Evolutionary conservation across 1,284 basidiomycete species (phyloP).

Genomic region (Garcileccinum viscosum): DNA sequence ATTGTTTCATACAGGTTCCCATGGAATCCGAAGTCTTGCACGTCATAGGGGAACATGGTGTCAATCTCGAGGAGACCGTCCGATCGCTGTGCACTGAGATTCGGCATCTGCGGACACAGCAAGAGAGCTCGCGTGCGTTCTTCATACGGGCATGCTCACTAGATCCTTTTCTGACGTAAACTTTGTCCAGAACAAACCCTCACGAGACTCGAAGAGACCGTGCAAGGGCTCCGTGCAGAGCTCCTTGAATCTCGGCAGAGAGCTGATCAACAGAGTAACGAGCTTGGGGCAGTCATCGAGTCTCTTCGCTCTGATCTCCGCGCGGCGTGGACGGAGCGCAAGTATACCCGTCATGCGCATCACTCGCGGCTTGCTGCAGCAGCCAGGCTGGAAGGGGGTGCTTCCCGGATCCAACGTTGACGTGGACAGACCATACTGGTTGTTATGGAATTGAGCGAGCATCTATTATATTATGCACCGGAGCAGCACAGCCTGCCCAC

Average conservation of each 20-base stretch:
- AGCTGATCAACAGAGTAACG: background rate
- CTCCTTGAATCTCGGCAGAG: background rate
- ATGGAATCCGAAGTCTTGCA: background rate
- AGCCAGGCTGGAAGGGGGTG: background rate
- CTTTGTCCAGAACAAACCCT: constrained; percentile 8
- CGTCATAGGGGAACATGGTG: background rate
- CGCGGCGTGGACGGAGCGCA: background rate
- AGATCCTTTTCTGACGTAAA: background rate
- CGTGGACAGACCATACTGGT: too few species aligned
- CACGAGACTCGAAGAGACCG: constrained; percentile 4
- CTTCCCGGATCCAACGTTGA: background rate
- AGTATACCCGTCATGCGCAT: background rate
- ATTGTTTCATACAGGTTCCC: background rate
- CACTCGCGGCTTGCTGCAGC: background rate
- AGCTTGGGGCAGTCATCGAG: background rate
- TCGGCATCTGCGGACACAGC: constrained; percentile 8
- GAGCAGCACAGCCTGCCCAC: too few species aligned
- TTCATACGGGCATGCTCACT: background rate
- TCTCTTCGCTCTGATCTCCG: constrained; percentile 11
- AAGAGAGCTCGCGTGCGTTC: constrained; percentile 16
- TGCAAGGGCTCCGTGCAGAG: constrained; percentile 14
- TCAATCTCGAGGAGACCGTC: constrained; percentile 2
- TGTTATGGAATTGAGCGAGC: too few species aligned
- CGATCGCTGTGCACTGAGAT: constrained; percentile 5
- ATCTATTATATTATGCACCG: too few species aligned